A percentile compares a stretch with the other conserved stretches of the same genome.
phyloP scores from a whole-genome alignment of 345 rosid genomes.

The Stellera chamaejasme region DNA sequence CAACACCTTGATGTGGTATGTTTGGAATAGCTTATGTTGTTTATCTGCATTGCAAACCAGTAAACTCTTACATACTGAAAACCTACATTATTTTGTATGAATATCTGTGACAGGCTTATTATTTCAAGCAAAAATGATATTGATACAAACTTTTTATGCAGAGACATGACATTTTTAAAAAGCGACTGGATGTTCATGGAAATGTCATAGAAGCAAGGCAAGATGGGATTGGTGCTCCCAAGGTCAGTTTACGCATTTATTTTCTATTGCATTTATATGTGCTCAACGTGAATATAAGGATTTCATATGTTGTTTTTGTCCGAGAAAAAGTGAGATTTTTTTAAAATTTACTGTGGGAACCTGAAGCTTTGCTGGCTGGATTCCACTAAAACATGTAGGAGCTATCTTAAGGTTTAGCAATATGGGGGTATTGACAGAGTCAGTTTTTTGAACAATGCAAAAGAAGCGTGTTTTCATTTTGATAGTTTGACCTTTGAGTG shows the following conservation, averaged over 20 bases:
- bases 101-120: no score
- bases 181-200: constrained; percentile 68
- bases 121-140: no score
- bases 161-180: constrained; percentile 90
- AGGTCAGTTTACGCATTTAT: constrained; percentile 37
- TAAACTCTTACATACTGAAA: no score
- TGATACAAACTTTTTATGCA: constrained; percentile 18
- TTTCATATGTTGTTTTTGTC: not conserved
- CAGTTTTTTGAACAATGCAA: not conserved
- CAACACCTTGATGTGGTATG: constrained; percentile 95
- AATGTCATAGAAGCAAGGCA: constrained; percentile 69
- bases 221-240: constrained; percentile 87
- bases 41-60: no score
- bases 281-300: not conserved
- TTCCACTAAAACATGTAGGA: no score
- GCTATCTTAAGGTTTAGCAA: no score
- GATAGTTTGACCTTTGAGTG: no score
- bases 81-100: no score
- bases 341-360: no score
- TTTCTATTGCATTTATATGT: not conserved
- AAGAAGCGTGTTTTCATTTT: not conserved
- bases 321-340: no score
- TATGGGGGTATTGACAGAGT: not conserved
- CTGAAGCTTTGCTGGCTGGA: no score
- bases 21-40: not conserved